These are phyloP conservation scores for Astrocystis sublimbata DNA, from an alignment of 495 filamentous ascomycete genomes.

Conservation along the genomic window DNA sequence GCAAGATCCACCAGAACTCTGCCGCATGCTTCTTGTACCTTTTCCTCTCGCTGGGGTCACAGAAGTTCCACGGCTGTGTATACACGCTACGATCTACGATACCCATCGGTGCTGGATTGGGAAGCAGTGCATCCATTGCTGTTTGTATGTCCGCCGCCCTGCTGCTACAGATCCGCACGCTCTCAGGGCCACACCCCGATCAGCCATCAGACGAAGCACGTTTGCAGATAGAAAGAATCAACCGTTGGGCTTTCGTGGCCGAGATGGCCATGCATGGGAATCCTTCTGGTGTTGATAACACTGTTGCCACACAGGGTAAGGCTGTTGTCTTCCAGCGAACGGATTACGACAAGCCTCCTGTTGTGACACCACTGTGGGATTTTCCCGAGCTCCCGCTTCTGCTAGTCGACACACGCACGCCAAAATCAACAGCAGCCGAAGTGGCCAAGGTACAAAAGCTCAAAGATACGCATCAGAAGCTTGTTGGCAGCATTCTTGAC, in stretches of 20 bases:
- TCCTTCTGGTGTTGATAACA: slow-evolving; percentile 95
- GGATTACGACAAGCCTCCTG: slow-evolving; percentile 75
- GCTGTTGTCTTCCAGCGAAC: slow-evolving; percentile 84
- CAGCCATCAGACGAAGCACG: slow-evolving; percentile 80
- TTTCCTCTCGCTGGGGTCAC: slow-evolving; percentile 81
- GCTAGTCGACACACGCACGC: slow-evolving; percentile 81
- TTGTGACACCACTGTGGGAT: slow-evolving; percentile 71
- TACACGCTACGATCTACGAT: slow-evolving; percentile 94
- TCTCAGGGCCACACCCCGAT: slow-evolving; percentile 85
- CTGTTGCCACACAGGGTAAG: slow-evolving; percentile 89
- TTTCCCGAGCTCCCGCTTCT: slow-evolving; percentile 91
- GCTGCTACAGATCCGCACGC: slow-evolving; percentile 80
- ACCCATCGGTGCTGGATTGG: slow-evolving; percentile 87
- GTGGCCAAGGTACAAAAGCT: slow-evolving; percentile 82
- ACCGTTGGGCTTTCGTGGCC: slow-evolving; percentile 94
- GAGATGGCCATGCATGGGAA: slow-evolving; percentile 98
- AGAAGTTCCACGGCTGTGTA: slow-evolving; percentile 72
- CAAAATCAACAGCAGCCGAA: slow-evolving; percentile 78
- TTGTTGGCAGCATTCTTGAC: slow-evolving; percentile 77
- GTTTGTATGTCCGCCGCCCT: slow-evolving; percentile 89
- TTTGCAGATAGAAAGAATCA: slow-evolving; percentile 87
- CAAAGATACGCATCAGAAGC: slow-evolving; percentile 64
- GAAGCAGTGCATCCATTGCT: slow-evolving; percentile 87
- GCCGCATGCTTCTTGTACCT: slow-evolving; percentile 89
- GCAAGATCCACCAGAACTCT: slow-evolving; percentile 77